These are phyloP conservation scores for Verticillium nubilum DNA, from an alignment of 2,329 filamentous ascomycete genomes.

Conservation along the genomic window DNA sequence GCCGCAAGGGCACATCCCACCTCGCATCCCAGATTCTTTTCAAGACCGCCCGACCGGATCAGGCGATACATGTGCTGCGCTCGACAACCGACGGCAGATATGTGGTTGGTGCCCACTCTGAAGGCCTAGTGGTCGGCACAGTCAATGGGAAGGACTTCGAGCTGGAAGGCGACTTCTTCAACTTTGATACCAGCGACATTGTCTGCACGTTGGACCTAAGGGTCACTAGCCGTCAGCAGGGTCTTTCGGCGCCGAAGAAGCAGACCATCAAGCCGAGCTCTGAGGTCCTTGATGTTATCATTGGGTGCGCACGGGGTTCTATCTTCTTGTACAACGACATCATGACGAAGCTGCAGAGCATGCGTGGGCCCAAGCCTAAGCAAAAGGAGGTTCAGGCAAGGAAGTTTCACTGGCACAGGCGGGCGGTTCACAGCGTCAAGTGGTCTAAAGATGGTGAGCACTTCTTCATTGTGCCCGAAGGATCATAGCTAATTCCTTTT, in stretches of 20 bases:
- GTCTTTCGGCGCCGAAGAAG: constrained; percentile 12
- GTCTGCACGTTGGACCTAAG: constrained; percentile 64
- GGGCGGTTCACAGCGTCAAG: constrained; percentile 75
- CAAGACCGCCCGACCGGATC: constrained; percentile 26
- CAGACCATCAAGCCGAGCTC: constrained; percentile 15
- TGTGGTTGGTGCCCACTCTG: constrained; percentile 35
- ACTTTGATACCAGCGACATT: constrained; percentile 55
- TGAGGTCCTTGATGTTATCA: constrained; percentile 61
- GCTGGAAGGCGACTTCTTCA: constrained; percentile 50
- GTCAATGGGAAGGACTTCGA: constrained; percentile 28
- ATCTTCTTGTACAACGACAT: constrained; percentile 81
- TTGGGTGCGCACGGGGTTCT: constrained; percentile 71
- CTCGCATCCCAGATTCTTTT: constrained; percentile 29
- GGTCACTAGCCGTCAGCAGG: constrained; percentile 24
- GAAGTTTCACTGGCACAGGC: constrained; percentile 87
- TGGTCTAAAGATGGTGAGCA: constrained; percentile 82
- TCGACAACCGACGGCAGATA: constrained; percentile 49
- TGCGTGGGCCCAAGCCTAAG: constrained; percentile 29
- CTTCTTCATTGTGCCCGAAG: not conserved
- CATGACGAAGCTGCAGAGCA: constrained; percentile 48
- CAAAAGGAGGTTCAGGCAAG: constrained; percentile 51
- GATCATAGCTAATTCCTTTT: constrained; percentile 22
- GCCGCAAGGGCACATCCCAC: constrained; percentile 22
- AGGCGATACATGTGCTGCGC: constrained; percentile 36
- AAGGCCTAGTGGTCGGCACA: constrained; percentile 57